Conservation (phyloP, 345 rosid species). For the Triadica sebifera region DNA sequence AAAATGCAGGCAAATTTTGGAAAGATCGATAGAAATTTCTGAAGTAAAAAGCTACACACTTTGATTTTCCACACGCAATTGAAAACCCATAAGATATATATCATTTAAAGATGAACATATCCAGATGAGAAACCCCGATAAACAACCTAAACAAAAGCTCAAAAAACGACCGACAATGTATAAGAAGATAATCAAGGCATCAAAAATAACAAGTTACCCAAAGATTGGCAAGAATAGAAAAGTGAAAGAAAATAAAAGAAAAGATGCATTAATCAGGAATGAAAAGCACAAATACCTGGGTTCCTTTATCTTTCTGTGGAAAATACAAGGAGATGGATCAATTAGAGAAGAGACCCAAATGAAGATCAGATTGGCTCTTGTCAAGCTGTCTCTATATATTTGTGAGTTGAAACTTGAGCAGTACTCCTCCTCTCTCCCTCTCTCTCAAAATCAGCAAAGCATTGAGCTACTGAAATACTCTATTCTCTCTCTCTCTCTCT, state of each 20-base stretch:
- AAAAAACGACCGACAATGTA: neutral
- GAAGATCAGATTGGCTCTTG: neutral
- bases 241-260: neutral
- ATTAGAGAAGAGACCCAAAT: constrained; percentile 20
- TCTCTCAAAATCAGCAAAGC: constrained; percentile 36
- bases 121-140: constrained; percentile 10
- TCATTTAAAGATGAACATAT: neutral
- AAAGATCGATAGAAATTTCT: neutral
- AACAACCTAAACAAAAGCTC: neutral
- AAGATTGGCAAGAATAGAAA: neutral
- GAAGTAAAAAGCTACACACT: neutral
- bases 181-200: neutral
- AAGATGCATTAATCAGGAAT: neutral
- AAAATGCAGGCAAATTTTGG: neutral
- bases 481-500: constrained; percentile 10
- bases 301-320: constrained; percentile 8
- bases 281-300: constrained; percentile 2
- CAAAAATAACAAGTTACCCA: neutral
- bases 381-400: constrained; percentile 1
- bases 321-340: neutral
- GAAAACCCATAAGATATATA: neutral
- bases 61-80: neutral
- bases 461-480: constrained; percentile 38
- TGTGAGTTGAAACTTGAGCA: constrained; percentile 24
- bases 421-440: neutral